Conservation (phyloP, 2,329 filamentous ascomycete species). For the Penicillium nordicum region DNA sequence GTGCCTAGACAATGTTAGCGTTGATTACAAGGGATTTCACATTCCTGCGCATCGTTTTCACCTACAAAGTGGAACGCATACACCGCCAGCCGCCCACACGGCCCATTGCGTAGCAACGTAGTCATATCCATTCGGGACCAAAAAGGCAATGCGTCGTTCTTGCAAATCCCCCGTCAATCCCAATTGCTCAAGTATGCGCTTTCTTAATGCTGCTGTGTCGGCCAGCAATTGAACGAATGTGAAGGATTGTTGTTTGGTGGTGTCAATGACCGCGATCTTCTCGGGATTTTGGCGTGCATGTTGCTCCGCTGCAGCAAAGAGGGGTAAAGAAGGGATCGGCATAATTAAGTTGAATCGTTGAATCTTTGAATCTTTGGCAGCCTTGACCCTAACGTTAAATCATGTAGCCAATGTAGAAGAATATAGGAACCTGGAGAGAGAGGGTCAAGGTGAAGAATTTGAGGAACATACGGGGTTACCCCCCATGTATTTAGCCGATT, state of each 20-base stretch:
- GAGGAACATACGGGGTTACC: background rate
- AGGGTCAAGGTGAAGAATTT: background rate
- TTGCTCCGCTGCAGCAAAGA: conserved; percentile 39
- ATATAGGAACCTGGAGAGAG: background rate
- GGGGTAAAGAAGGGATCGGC: conserved; percentile 38
- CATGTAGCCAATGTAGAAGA: background rate
- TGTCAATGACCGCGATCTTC: conserved; percentile 41
- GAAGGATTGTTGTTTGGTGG: conserved; percentile 38
- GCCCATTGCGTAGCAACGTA: conserved; percentile 45
- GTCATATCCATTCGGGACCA: conserved; percentile 42
- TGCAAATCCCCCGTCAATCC: conserved; percentile 30
- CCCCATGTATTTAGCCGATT: background rate
- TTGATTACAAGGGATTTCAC: background rate
- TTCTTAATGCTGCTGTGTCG: conserved; percentile 37
- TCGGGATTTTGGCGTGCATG: conserved; percentile 31
- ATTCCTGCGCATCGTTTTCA: background rate
- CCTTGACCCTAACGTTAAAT: background rate
- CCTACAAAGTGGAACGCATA: conserved; percentile 45
- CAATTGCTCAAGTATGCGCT: conserved; percentile 34
- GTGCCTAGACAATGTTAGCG: conserved; percentile 30
- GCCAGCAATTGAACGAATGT: conserved; percentile 42
- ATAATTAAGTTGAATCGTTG: background rate
- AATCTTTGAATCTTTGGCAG: background rate
- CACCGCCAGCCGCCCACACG: conserved; percentile 44
- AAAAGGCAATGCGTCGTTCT: conserved; percentile 40